Base-by-base conservation (phyloP, 2,329 filamentous ascomycete species). In the Thelonectria blattea region DNA sequence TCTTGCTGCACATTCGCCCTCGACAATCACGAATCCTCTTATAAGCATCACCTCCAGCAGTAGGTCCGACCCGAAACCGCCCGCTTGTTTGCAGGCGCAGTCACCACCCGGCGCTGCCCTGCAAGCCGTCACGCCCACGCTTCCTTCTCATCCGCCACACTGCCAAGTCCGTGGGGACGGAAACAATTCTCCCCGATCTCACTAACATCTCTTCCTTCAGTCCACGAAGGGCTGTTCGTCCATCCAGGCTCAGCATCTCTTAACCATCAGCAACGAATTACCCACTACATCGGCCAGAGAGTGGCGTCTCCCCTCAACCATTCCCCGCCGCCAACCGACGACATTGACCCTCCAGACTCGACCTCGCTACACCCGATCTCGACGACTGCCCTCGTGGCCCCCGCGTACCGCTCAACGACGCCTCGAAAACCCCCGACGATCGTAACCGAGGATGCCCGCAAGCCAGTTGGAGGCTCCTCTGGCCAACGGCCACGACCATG, bases 401-500 rank as follows among this genome's bases (percentile, higher is more conserved):
- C 52, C 62, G 52, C 67, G 52, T 55, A 58, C 65, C 58, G 54
- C 59, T 65, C 61, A 60, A 54, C 56, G 43, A 61, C 51, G 53
- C 48, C 55, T 59, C 61, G 39, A 53, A 61, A 61, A 57, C 54
- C 49, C 55, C 66, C 62, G 62, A 62, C 63, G 50, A 60, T 60
- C 37, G 60, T 52, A 53, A 62, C 39, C 65, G 67, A 71, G 64
- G 61, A 80, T 80, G 78, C 74, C 77, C 68, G 72, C 73, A 62
- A 76, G 73, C 63, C 76, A 78, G 65, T 66, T 72, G 66, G 80
- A 81, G 63, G 65, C 78, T 70, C 76, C 74, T 68, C 71, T 77
- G 65, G 69, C 75, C 61, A 80, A 81, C 71, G 76, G 76, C 65
- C 74, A 80, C 66, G 76, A 79, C 47, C 76, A 79, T 68, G 61